Evolutionary conservation across 2,329 filamentous ascomycete genomes (phyloP), one percentile per base, ranked within the genome.

Genomic region (Aspergillus pseudoviridinutans): DNA sequence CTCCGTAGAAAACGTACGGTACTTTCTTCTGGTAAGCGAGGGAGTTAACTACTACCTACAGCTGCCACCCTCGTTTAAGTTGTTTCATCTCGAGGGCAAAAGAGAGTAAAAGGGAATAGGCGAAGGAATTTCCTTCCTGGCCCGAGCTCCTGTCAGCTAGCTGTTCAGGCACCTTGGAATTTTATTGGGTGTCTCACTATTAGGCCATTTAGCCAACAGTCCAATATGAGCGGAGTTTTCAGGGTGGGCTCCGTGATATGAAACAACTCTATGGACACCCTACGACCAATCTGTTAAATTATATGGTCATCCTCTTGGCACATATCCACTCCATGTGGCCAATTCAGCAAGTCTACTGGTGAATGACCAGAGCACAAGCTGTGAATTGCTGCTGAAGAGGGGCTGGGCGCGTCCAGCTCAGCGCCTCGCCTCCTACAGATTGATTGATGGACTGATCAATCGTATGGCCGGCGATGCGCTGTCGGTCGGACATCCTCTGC

Each of bases 211-310:
- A 35, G 32, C 32, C 32, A 14, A 32, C 38, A 51, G 28, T 47
- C 61, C 57, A 59, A 58, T 54, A 58, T 54, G 47, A 32, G 27
- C 58, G 53, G 50, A 27, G 38, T 42, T 60, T 58, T 55, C 53
- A 55, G 20, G 50, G 32, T 29, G 52, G 32, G 42, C 49, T 35
- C 53, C 41, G 25, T 32, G 53, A 24, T 29, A 38, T 62, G 61
- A 61, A 59, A 62, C 59, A 51, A 38, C n/a, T 46, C 17, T 17
- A 10, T 38, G 42, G 42, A 6, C n/a, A 22, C 10, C 42, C 44
- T 25, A 28, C 22, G n/a, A 50, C 49, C 54, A 53, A 32, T 49
- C 27, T 44, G 20, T 25, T 9, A 2, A 2, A n/a, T 49, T 9
- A 49, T 22, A 24, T n/a, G 20, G 28, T 54, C 38, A 41, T 22